Percentiles rank a stretch among this genome's conserved stretches.
These are phyloP conservation scores for Calonectria naviculata DNA, from an alignment of 2,329 filamentous ascomycete species.

Conservation along the genomic window DNA sequence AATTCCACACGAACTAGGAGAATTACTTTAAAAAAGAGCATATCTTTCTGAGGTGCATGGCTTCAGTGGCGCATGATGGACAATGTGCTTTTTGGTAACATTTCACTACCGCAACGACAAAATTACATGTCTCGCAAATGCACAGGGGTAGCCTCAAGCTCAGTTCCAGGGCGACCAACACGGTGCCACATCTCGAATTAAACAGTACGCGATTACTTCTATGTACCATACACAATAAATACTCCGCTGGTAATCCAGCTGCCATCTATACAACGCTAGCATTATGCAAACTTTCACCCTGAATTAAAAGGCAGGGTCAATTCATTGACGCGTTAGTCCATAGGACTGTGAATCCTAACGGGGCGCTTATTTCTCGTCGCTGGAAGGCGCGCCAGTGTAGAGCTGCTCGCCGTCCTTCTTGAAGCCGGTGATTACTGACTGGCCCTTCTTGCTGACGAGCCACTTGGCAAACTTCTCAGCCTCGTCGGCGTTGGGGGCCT, in stretches of 20 bases:
- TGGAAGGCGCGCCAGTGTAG: constrained; percentile 23
- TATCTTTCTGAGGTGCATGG: no score
- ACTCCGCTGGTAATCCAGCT: background rate
- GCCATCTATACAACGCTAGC: background rate
- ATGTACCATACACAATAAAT: background rate
- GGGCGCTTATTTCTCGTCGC: background rate
- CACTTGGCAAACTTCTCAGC: constrained; percentile 27
- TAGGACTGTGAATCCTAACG: background rate
- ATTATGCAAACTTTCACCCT: background rate
- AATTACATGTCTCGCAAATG: background rate
- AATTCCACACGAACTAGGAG: no score
- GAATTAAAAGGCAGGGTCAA: background rate
- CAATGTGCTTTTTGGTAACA: no score
- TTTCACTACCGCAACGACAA: background rate
- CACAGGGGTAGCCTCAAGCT: background rate
- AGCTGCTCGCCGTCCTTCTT: constrained; percentile 28
- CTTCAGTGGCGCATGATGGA: no score
- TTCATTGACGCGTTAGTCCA: background rate
- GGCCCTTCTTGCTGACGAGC: constrained; percentile 29
- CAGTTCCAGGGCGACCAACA: background rate
- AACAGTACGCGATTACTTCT: background rate
- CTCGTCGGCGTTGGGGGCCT: constrained; percentile 26
- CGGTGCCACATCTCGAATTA: background rate
- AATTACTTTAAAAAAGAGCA: no score
- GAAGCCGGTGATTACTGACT: constrained; percentile 26